phyloP scores from a whole-genome alignment of 352 stramenopile genomes.

The Saprolegnia diclina region DNA sequence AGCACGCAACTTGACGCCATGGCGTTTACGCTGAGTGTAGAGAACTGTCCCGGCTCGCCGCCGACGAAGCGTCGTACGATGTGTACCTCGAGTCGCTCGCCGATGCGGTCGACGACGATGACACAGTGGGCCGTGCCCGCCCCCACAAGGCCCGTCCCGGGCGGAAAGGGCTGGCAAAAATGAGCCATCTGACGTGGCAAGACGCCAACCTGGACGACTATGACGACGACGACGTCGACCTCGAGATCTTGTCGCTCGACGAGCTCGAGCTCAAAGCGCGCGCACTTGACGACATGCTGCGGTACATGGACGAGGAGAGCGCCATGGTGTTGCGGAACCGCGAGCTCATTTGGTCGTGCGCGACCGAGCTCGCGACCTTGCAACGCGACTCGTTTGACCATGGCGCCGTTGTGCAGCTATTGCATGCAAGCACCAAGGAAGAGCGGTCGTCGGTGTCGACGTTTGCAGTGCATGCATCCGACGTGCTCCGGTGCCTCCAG shows the following conservation, averaged over 20 bases:
- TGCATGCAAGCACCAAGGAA: constrained; percentile 61
- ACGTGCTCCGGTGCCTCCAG: constrained; percentile 71
- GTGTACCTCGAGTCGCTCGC: constrained; percentile 27
- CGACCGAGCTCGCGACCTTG: constrained; percentile 61
- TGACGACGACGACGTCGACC: constrained; percentile 40
- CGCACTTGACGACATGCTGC: constrained; percentile 44
- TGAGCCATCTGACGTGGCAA: constrained; percentile 16
- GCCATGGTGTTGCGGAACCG: constrained; percentile 47
- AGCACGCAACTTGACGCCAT: constrained; percentile 13
- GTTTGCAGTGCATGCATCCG: constrained; percentile 72
- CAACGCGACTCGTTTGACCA: constrained; percentile 65
- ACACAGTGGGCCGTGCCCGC: background rate
- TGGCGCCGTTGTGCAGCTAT: constrained; percentile 69
- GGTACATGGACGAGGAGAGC: constrained; percentile 54
- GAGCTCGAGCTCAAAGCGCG: constrained; percentile 59
- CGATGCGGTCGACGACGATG: background rate
- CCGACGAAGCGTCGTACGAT: constrained; percentile 35
- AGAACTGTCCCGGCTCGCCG: constrained; percentile 7
- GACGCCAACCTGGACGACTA: background rate
- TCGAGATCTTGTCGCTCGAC: constrained; percentile 37
- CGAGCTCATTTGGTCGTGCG: constrained; percentile 65
- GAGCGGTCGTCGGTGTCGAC: constrained; percentile 69
- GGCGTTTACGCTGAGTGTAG: background rate
- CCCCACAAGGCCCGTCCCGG: background rate
- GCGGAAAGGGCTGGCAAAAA: background rate